Percentiles rank a stretch among this genome's conserved stretches.
Evolutionary conservation across 306 rosid species (phyloP).

Genomic region (Prunus campanulata): DNA sequence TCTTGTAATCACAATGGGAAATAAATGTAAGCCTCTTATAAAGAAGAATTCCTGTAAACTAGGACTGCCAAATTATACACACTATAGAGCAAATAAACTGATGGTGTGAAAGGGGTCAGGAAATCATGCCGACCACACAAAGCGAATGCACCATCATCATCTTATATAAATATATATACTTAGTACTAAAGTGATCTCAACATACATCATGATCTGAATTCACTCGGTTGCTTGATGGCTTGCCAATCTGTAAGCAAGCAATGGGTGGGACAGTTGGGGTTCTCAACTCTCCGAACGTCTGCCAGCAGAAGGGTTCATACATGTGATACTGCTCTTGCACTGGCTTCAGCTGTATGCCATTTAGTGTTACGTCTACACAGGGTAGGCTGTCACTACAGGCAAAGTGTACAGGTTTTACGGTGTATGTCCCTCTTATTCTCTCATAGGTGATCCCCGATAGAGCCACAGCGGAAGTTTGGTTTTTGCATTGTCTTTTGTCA

Average conservation of each 20-base stretch:
- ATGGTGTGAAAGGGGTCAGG: constrained; percentile 53
- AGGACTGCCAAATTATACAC: constrained; percentile 45
- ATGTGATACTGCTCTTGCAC: constrained; percentile 74
- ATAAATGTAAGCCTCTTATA: constrained; percentile 20
- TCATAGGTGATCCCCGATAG: constrained; percentile 90
- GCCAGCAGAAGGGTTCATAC: constrained; percentile 89
- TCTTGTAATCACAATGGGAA: constrained; percentile 23
- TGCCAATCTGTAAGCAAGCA: constrained; percentile 72
- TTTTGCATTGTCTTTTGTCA: constrained; percentile 69
- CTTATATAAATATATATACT: not conserved
- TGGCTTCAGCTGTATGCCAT: constrained; percentile 67
- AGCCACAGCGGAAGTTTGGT: constrained; percentile 80
- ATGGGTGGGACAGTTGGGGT: constrained; percentile 88
- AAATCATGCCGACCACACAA: constrained; percentile 53
- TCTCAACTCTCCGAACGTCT: constrained; percentile 76
- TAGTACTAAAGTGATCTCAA: constrained; percentile 26
- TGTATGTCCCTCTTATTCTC: constrained; percentile 76
- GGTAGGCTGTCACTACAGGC: constrained; percentile 96
- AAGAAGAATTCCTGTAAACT: constrained; percentile 40
- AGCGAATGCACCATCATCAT: constrained; percentile 33
- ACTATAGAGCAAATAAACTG: constrained; percentile 36
- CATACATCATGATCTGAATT: constrained; percentile 73
- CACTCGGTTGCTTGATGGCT: constrained; percentile 72
- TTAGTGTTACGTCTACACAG: constrained; percentile 77
- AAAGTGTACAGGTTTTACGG: constrained; percentile 87